Evolutionary conservation across 208 protist species (phyloP).

Genomic region (Novymonas esmeraldas): DNA sequence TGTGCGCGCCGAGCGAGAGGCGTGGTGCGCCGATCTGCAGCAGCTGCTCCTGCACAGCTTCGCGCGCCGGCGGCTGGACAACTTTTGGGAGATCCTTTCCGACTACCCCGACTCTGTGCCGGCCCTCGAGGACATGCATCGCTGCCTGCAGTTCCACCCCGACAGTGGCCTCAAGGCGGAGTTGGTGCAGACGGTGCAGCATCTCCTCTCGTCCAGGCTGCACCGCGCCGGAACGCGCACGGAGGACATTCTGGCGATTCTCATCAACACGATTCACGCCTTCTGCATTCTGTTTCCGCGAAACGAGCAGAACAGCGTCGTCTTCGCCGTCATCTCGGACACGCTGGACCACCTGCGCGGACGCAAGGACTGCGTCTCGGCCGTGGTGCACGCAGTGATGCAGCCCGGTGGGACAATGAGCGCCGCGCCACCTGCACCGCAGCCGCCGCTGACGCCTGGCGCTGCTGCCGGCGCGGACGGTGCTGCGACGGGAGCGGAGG

Average conservation of each 20-base stretch:
- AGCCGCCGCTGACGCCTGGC: not conserved
- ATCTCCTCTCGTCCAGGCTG: constrained; percentile 73
- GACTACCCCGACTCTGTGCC: constrained; percentile 86
- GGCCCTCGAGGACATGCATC: constrained; percentile 75
- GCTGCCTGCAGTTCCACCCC: constrained; percentile 62
- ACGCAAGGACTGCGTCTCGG: constrained; percentile 78
- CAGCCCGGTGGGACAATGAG: constrained; percentile 52
- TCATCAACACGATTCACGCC: constrained; percentile 78
- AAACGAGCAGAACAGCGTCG: constrained; percentile 77
- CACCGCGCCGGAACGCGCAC: constrained; percentile 86
- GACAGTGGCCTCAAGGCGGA: constrained; percentile 59
- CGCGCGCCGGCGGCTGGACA: constrained; percentile 57
- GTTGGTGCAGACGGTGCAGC: constrained; percentile 56
- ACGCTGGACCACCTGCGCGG: constrained; percentile 81
- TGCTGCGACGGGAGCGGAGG: constrained; percentile 6
- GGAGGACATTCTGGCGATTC: constrained; percentile 84
- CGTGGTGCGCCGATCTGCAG: constrained; percentile 73
- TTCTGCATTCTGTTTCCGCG: constrained; percentile 75
- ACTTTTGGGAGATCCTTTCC: constrained; percentile 86
- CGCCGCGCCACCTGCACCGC: constrained; percentile 24
- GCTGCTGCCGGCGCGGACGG: constrained; percentile 19
- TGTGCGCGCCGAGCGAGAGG: constrained; percentile 47
- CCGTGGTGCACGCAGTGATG: constrained; percentile 82
- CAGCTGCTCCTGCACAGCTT: constrained; percentile 58
- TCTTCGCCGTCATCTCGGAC: constrained; percentile 74